Base-by-base conservation (phyloP, 1,284 basidiomycete species). In the Apiotrichum mycotoxinovorans region DNA sequence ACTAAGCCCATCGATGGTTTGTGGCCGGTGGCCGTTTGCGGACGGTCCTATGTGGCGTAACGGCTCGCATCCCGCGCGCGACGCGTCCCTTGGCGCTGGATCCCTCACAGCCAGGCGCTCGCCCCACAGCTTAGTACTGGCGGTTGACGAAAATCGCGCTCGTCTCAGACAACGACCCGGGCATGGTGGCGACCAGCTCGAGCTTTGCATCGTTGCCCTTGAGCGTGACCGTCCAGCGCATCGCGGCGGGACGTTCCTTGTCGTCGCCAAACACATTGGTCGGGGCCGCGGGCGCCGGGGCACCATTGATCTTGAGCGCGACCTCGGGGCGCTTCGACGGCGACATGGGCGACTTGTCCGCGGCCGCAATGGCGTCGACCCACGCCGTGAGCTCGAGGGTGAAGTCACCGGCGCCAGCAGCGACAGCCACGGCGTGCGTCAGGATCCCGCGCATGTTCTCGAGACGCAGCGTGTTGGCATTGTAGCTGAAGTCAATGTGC, bases 301-400 rank as follows among this genome's bases (percentile, higher is more conserved):
- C 65, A 26, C 71, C 72, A 57, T 75, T 72, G 7, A 75, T 54
- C 23, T 66, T 55, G 20, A 73, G 58, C 11, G 57, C 54, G 3
- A 72, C 55, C 40, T 71, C 71, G 4, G 69, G 52, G 47, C 42
- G 38, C 17, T 27, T 51, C 52, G 20, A 40, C 30, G 25, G 46
- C 50, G 14, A 17, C 42, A 43, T 43, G 9, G 25, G 30, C 30
- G 30, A 30, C 30, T 17, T 22, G 42, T 26, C 42, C 7, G 4
- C 23, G 34, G 33, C 23, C 2, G 23, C 38, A 1, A 35, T 25
- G 35, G 17, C 47, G n/a, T 43, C 41, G 8, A 71, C 53, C 51
- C 68, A 71, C 15, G 73, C 75, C 15, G 70, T 72, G 27, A 77
- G 53, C 41, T 76, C 72, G 18, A 76, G 52, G 51, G 70, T 68